A percentile compares a stretch with the other conserved stretches of the same genome.
Conservation (phyloP, 306 rosid genomes). For the Cucurbita moschata region DNA sequence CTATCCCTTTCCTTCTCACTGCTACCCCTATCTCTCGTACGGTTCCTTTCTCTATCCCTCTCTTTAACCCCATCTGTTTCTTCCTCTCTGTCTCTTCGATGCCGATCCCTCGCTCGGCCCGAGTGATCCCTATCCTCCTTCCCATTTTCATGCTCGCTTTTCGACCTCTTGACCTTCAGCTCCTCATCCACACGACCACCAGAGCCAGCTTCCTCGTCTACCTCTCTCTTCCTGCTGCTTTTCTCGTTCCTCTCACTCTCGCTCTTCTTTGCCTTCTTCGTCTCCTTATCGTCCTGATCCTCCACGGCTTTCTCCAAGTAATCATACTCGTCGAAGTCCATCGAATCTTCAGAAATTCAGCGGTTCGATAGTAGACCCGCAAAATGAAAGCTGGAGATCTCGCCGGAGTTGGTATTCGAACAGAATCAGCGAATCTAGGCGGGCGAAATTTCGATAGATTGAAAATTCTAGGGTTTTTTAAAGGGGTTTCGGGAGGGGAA, state of each 20-base stretch:
- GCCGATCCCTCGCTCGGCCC: slow-evolving; percentile 30
- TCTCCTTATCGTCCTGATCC: slow-evolving; percentile 49
- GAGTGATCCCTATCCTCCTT: slow-evolving; percentile 38
- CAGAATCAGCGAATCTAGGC: background rate
- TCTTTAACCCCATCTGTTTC: slow-evolving; percentile 32
- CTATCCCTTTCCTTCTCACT: slow-evolving; percentile 23
- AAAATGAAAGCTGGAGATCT: background rate
- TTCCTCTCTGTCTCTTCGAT: slow-evolving; percentile 32
- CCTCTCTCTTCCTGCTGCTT: slow-evolving; percentile 58
- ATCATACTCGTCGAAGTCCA: slow-evolving; percentile 98
- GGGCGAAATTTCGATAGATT: background rate
- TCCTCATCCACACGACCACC: slow-evolving; percentile 32
- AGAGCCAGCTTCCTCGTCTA: slow-evolving; percentile 25
- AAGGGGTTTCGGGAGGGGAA: slow-evolving; percentile 4
- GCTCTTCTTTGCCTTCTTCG: slow-evolving; percentile 40
- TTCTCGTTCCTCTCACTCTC: slow-evolving; percentile 43
- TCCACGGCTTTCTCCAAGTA: slow-evolving; percentile 92
- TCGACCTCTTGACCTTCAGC: slow-evolving; percentile 40
- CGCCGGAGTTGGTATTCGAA: background rate
- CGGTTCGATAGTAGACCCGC: background rate
- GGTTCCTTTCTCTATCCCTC: slow-evolving; percentile 18
- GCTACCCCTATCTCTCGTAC: slow-evolving; percentile 20
- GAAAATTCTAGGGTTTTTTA: slow-evolving; percentile 5
- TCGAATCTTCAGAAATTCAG: slow-evolving; percentile 17
- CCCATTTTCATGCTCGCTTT: slow-evolving; percentile 59